phyloP scores from a whole-genome alignment of 768 basidiomycete species.

The Suillus subluteus region DNA sequence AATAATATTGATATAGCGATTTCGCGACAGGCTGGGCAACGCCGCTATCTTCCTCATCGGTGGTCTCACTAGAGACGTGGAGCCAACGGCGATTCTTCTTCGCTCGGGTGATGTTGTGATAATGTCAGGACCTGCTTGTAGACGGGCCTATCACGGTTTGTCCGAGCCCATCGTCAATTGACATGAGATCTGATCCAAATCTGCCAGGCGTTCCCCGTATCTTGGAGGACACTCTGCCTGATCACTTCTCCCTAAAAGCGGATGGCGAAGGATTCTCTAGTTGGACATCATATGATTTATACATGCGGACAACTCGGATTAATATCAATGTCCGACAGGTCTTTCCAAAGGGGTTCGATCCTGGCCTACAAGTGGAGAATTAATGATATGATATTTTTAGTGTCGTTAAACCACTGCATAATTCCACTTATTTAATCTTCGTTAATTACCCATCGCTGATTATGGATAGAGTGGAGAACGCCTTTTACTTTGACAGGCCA shows the following conservation, averaged over 20 bases:
- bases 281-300: slow-evolving; percentile 67
- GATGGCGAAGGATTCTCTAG: slow-evolving; percentile 35
- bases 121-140: slow-evolving; percentile 87
- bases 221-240: slow-evolving; percentile 78
- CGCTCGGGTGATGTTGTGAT: slow-evolving; percentile 91
- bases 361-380: slow-evolving; percentile 19
- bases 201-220: slow-evolving; percentile 81
- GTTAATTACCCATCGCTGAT: neutral
- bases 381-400: neutral
- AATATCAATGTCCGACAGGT: slow-evolving; percentile 94
- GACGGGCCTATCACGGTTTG: slow-evolving; percentile 93
- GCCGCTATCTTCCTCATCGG: slow-evolving; percentile 91
- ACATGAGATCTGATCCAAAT: slow-evolving; percentile 1
- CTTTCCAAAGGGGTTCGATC: slow-evolving; percentile 71
- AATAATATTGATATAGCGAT: neutral
- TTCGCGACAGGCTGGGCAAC: slow-evolving; percentile 71
- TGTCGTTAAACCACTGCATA: neutral
- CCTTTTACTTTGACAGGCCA: slow-evolving; percentile 8
- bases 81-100: slow-evolving; percentile 81
- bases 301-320: slow-evolving; percentile 72
- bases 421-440: neutral
- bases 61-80: slow-evolving; percentile 71
- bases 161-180: slow-evolving; percentile 5
- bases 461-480: slow-evolving; percentile 1
- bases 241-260: slow-evolving; percentile 45